Base-by-base conservation (phyloP, 306 rosid genomes). In the Inga leiocalycina region DNA sequence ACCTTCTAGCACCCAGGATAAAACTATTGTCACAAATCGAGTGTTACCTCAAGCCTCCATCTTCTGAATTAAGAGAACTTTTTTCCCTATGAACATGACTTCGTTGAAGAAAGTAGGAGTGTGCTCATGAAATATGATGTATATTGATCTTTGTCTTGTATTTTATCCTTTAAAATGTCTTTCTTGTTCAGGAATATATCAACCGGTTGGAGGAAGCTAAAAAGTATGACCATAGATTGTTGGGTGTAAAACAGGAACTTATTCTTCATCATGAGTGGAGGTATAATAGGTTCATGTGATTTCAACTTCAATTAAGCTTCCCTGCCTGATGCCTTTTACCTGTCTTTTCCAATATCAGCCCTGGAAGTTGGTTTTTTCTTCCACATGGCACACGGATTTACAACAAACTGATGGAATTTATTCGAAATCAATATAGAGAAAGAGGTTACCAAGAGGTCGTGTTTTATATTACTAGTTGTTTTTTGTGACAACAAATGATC, bases 351-450 rank as follows among this genome's bases (percentile, higher is more conserved):
- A 77, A 57, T 80, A 76, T 85, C 88, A 95, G 98, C 83, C 99
- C 99, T 24, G 99, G 99, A 86, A 93, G 99, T 83, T 95, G 99
- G 99, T 95, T 95, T 90, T 95, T 95, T 76, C 98, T 95, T 66
- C 98, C 99, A 48, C 91, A 83, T 83, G 99, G 99, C 43, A 71
- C 98, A 59, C 91, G 93, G 69, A 83, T 95, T 74, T 95, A 95
- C 90, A 93, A 89, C 86, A 95, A 90, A 84, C 77, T 95, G 22
- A 91, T 91, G 93, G 89, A 86, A 2, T 95, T 95, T 79, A 92
- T 95, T 81, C 82, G 90, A 61, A 85, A 84, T 85, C 97, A 91
- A 83, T 95, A 95, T 84, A 91, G 89, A 86, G 89, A 89, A 76
- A 87, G 98, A 85, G 98, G 99, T 48, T 95, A 93, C 89, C 93